phyloP scores from a whole-genome alignment of 2,329 filamentous ascomycete species.

The Tolypocladium capitatum region DNA sequence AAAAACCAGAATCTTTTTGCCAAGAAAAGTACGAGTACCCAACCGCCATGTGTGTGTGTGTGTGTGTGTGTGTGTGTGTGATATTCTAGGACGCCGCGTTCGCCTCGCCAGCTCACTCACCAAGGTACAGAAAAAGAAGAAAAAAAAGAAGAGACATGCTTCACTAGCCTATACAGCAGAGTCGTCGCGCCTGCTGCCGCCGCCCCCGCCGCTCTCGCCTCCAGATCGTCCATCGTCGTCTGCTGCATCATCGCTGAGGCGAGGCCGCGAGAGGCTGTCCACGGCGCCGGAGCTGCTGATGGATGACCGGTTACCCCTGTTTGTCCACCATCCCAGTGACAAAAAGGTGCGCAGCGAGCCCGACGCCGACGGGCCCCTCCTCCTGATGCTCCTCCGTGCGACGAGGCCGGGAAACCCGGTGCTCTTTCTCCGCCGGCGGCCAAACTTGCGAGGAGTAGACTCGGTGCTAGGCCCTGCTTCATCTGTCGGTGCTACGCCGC shows the following conservation, averaged over 20 bases:
- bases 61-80: not conserved
- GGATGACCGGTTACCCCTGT: conserved; percentile 4
- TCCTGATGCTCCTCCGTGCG: conserved; percentile 31
- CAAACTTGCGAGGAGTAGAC: conserved; percentile 16
- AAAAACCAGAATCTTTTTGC: not conserved
- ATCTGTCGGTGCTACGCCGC: conserved; percentile 12
- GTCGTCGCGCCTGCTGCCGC: conserved; percentile 9
- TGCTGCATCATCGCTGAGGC: conserved; percentile 10
- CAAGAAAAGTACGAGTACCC: not conserved
- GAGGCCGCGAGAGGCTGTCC: conserved; percentile 4
- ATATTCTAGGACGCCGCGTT: conserved; percentile 2
- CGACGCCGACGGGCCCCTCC: conserved; percentile 28
- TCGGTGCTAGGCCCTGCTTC: conserved; percentile 18
- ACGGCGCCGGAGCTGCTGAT: conserved; percentile 1
- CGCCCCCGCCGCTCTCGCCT: conserved; percentile 1
- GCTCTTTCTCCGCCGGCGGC: conserved; percentile 38
- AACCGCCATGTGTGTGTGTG: not conserved
- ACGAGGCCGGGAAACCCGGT: conserved; percentile 50
- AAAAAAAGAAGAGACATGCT: not conserved
- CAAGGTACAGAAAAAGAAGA: not conserved
- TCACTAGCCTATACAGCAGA: conserved; percentile 20
- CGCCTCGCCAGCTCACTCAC: conserved; percentile 2
- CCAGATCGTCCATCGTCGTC: conserved; percentile 3
- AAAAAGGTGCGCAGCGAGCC: conserved; percentile 38
- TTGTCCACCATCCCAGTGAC: conserved; percentile 41